Conservation (phyloP, 805 yeast species). For the Lachancea kluyveri region DNA sequence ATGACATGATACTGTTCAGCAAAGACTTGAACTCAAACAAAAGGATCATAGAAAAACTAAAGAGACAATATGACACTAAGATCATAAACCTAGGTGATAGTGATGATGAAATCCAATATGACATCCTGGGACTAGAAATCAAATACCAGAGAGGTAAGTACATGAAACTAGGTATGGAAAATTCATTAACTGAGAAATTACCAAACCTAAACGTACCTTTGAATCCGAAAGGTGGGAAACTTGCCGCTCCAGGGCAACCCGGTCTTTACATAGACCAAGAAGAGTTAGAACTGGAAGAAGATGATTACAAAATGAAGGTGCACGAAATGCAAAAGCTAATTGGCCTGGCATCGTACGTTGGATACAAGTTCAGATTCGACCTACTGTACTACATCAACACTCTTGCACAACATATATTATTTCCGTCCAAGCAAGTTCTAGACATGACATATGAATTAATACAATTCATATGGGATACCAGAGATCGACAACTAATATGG, state of each 20-base stretch:
- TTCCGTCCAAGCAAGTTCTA: conserved; percentile 1
- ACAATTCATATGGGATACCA: conserved; percentile 1
- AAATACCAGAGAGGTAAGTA: conserved; percentile 5
- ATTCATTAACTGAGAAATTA: conserved; percentile 6
- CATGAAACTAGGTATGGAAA: conserved; percentile 13
- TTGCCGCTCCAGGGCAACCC: conserved; percentile 13
- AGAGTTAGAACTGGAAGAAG: conserved; percentile 2
- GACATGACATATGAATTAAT: neutral
- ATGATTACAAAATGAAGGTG: conserved; percentile 6
- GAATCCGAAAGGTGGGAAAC: no score
- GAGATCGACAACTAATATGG: neutral
- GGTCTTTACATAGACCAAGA: conserved; percentile 6
- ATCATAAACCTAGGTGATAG: conserved; percentile 9
- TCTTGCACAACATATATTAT: conserved; percentile 7
- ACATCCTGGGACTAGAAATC: conserved; percentile 12
- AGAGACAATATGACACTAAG: conserved; percentile 10
- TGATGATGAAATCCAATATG: conserved; percentile 11
- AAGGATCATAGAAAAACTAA: conserved; percentile 3
- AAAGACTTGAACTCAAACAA: conserved; percentile 1
- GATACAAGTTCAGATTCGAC: conserved; percentile 11
- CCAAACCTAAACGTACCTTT: conserved; percentile 5
- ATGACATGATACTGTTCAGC: conserved; percentile 12
- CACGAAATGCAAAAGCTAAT: conserved; percentile 9
- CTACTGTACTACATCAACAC: conserved; percentile 9
- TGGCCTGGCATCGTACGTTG: conserved; percentile 14